Evolutionary conservation across 2,329 filamentous ascomycete species (phyloP).

Genomic region (Calonectria naviculata): DNA sequence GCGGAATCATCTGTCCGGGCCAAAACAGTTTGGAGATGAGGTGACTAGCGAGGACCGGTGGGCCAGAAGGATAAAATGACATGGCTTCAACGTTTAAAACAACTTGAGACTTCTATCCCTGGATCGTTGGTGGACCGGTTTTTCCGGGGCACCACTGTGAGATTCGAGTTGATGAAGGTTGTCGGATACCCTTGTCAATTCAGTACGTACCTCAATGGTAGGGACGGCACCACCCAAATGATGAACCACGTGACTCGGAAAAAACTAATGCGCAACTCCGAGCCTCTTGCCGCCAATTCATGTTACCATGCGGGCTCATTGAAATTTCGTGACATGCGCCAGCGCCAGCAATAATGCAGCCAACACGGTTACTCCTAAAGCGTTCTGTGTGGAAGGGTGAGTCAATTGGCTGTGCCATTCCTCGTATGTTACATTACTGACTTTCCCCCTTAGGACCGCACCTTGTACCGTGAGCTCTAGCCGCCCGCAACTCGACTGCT

Average conservation of each 20-base stretch:
- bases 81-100: neutral
- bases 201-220: no score
- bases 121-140: conserved; percentile 1
- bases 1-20: neutral
- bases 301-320: conserved; percentile 24
- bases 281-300: conserved; percentile 26
- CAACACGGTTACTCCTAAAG: conserved; percentile 74
- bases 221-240: no score
- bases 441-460: conserved; percentile 56
- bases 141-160: neutral
- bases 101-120: neutral
- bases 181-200: neutral
- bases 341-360: conserved; percentile 67
- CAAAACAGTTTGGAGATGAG: neutral
- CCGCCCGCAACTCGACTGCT: conserved; percentile 1
- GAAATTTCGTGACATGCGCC: conserved; percentile 40
- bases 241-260: conserved; percentile 21
- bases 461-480: conserved; percentile 61
- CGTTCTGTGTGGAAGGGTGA: conserved; percentile 92
- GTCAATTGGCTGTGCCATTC: conserved; percentile 18
- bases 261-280: conserved; percentile 33
- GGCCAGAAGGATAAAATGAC: neutral
- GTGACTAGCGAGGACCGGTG: neutral
- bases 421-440: neutral
- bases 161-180: neutral